Conservation (phyloP, 257 asterid genomes). For the Orobanche coerulescens region DNA sequence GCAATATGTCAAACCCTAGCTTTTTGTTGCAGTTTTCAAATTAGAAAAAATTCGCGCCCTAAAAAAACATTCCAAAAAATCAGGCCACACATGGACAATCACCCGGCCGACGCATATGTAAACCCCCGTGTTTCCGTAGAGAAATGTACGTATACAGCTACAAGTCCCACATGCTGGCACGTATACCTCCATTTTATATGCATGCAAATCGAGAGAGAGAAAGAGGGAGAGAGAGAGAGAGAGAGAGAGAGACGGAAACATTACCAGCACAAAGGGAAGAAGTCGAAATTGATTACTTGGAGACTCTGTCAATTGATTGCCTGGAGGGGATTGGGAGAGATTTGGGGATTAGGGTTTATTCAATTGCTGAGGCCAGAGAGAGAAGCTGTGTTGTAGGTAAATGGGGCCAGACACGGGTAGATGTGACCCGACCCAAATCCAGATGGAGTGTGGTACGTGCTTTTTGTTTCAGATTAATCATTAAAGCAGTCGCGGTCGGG, state of each 20-base stretch:
- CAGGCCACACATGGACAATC: slow-evolving; percentile 14
- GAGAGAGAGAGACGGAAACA: not conserved
- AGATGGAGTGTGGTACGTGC: too few species aligned
- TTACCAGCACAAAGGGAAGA: not conserved
- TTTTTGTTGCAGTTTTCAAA: slow-evolving; percentile 14
- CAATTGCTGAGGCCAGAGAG: slow-evolving; percentile 14
- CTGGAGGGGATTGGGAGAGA: not conserved
- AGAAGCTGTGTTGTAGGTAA: slow-evolving; percentile 14
- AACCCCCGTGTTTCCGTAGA: slow-evolving; percentile 14
- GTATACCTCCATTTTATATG: not conserved
- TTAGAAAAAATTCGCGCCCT: slow-evolving; percentile 25
- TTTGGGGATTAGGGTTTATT: slow-evolving; percentile 26
- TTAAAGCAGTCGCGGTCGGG: slow-evolving; percentile 7
- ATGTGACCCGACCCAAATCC: slow-evolving; percentile 27
- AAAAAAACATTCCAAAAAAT: slow-evolving; percentile 19
- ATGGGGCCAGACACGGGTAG: slow-evolving; percentile 20
- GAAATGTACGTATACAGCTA: not conserved
- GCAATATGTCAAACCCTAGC: slow-evolving; percentile 26
- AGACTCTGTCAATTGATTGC: slow-evolving; percentile 12
- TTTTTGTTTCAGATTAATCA: too few species aligned
- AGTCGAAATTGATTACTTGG: not conserved
- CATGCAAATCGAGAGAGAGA: not conserved
- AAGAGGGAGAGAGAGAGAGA: too few species aligned
- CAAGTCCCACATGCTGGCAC: slow-evolving; percentile 2
- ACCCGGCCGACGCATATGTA: slow-evolving; percentile 3